Evolutionary conservation across 371 early-diverging fungal species (phyloP).

Genomic region (Syncephalastrum sp.): DNA sequence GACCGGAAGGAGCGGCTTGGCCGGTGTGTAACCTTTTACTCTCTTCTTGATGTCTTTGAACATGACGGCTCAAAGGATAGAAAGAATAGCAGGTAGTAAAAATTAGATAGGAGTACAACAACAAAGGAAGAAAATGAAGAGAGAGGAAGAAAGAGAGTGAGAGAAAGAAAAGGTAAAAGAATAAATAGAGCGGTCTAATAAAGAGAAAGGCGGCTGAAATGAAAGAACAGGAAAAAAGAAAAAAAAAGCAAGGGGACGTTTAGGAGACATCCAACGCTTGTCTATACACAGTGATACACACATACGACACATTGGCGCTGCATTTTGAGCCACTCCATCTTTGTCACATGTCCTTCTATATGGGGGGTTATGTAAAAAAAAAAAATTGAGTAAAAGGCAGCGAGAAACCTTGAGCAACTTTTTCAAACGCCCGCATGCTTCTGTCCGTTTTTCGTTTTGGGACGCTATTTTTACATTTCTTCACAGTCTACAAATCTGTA

Average conservation of each 20-base stretch:
- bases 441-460: neutral
- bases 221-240: no score
- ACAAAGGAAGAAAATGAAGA: neutral
- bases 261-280: no score
- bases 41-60: slow-evolving; percentile 19
- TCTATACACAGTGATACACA: neutral
- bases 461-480: no score
- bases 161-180: slow-evolving; percentile 8
- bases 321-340: slow-evolving; percentile 4
- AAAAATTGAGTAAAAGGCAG: neutral
- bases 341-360: slow-evolving; percentile 20
- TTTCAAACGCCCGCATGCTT: slow-evolving; percentile 1
- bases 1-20: slow-evolving; percentile 7
- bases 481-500: no score
- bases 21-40: slow-evolving; percentile 15
- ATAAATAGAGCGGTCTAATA: neutral
- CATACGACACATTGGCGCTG: slow-evolving; percentile 3
- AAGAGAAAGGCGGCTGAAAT: no score
- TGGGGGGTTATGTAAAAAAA: slow-evolving; percentile 1
- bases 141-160: slow-evolving; percentile 5
- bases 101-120: neutral
- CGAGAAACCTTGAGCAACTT: neutral
- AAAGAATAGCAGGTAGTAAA: neutral
- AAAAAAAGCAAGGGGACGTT: no score
- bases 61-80: slow-evolving; percentile 7